Evolutionary conservation across 148 eudicot species (phyloP).

Genomic region (Heliosperma pusillum): DNA sequence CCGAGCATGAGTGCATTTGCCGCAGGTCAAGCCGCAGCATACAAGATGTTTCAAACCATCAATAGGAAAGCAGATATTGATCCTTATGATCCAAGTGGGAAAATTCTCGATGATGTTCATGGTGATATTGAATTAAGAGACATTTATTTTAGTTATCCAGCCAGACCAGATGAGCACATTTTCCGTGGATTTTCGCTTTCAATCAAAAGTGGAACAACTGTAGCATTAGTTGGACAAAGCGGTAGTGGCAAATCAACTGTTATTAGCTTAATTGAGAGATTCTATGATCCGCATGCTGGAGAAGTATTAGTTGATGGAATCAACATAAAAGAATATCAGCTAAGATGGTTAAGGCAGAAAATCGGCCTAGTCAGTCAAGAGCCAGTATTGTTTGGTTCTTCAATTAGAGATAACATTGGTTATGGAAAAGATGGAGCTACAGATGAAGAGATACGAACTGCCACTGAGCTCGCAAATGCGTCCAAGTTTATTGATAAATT

Average conservation of each 20-base stretch:
- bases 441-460: slow-evolving; percentile 49
- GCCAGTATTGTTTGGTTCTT: slow-evolving; percentile 54
- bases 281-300: slow-evolving; percentile 67
- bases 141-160: slow-evolving; percentile 58
- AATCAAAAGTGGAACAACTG: slow-evolving; percentile 53
- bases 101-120: slow-evolving; percentile 44
- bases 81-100: slow-evolving; percentile 49
- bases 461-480: slow-evolving; percentile 67
- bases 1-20: slow-evolving; percentile 59
- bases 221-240: slow-evolving; percentile 70
- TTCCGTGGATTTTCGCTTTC: slow-evolving; percentile 50
- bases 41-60: slow-evolving; percentile 67
- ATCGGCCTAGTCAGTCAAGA: slow-evolving; percentile 76
- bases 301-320: slow-evolving; percentile 62
- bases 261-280: slow-evolving; percentile 61
- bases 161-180: slow-evolving; percentile 55
- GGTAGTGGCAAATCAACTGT: slow-evolving; percentile 82
- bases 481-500: slow-evolving; percentile 55
- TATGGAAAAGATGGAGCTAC: slow-evolving; percentile 62
- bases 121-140: slow-evolving; percentile 56
- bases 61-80: slow-evolving; percentile 55
- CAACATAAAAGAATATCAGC: slow-evolving; percentile 54
- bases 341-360: slow-evolving; percentile 59
- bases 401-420: slow-evolving; percentile 61
- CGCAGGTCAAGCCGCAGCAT: slow-evolving; percentile 65